Evolutionary conservation across 805 yeast genomes (phyloP).

Genomic region (Wickerhamiella shivajii): DNA sequence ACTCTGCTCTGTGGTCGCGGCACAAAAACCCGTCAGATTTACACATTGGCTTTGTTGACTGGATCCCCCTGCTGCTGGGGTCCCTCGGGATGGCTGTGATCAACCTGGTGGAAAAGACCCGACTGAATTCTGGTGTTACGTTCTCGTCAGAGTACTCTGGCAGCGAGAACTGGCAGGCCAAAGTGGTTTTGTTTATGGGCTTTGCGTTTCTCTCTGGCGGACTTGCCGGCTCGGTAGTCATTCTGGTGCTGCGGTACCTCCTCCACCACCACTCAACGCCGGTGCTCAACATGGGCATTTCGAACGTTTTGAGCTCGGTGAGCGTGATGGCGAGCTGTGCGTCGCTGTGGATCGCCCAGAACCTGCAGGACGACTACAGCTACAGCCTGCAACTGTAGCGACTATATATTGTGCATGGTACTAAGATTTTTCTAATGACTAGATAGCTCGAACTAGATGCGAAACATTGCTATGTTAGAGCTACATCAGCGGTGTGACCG

Average conservation of each 20-base stretch:
- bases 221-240: slow-evolving; percentile 79
- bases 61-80: slow-evolving; percentile 88
- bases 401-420: no score
- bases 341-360: slow-evolving; percentile 84
- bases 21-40: slow-evolving; percentile 74
- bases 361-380: slow-evolving; percentile 89
- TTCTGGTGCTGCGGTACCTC: slow-evolving; percentile 70
- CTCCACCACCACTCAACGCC: slow-evolving; percentile 71
- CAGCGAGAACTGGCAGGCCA: slow-evolving; percentile 78
- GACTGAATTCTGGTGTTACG: slow-evolving; percentile 31
- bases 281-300: slow-evolving; percentile 85
- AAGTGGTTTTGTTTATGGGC: slow-evolving; percentile 80
- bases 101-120: slow-evolving; percentile 55
- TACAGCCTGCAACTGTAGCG: slow-evolving; percentile 75
- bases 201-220: slow-evolving; percentile 91
- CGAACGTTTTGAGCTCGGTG: slow-evolving; percentile 68
- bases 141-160: slow-evolving; percentile 25
- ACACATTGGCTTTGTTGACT: slow-evolving; percentile 83
- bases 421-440: no score
- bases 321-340: slow-evolving; percentile 80
- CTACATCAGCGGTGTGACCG: no score
- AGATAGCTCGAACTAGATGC: no score
- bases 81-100: slow-evolving; percentile 77
- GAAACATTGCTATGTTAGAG: no score
- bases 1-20: slow-evolving; percentile 74